These are phyloP conservation scores for Luzula sylvatica DNA, from an alignment of 176 grass and related monocot species.

Conservation along the genomic window DNA sequence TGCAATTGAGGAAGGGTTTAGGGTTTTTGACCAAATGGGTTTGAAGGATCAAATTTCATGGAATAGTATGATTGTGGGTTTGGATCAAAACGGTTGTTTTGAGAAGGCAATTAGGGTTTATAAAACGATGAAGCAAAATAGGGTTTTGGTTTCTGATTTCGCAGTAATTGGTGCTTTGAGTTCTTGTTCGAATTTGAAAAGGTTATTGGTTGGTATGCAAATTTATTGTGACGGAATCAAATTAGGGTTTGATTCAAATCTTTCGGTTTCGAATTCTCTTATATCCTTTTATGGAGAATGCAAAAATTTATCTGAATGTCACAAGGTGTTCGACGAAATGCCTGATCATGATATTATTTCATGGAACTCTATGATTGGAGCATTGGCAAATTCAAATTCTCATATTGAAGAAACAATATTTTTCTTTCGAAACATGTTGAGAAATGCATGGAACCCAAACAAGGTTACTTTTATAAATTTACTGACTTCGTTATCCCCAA, in stretches of 20 bases:
- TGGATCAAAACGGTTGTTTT: conserved; percentile 56
- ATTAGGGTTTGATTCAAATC: conserved; percentile 53
- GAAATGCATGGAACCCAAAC: conserved; percentile 44
- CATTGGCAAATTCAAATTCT: conserved; percentile 35
- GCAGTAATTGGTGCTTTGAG: conserved; percentile 59
- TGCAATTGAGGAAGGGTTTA: conserved; percentile 33
- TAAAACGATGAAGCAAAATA: conserved; percentile 39
- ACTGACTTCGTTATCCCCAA: conserved; percentile 39
- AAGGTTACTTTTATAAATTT: conserved; percentile 71
- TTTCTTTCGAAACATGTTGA: conserved; percentile 57
- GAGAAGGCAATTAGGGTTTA: conserved; percentile 46
- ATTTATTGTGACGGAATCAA: conserved; percentile 51
- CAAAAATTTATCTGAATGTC: conserved; percentile 38
- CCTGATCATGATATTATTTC: conserved; percentile 48
- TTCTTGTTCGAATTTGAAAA: conserved; percentile 49
- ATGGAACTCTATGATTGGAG: conserved; percentile 75
- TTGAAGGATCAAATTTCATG: conserved; percentile 59
- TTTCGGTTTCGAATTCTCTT: conserved; percentile 69
- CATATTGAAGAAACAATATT: conserved; percentile 29
- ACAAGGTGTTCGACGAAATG: conserved; percentile 57
- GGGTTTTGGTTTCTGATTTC: conserved; percentile 45
- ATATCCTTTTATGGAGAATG: conserved; percentile 77
- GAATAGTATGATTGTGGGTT: conserved; percentile 67
- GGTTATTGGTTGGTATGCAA: conserved; percentile 45
- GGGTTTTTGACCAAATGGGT: conserved; percentile 40